Evolutionary conservation across 805 yeast species (phyloP).

Genomic region (Candida krabiensis): DNA sequence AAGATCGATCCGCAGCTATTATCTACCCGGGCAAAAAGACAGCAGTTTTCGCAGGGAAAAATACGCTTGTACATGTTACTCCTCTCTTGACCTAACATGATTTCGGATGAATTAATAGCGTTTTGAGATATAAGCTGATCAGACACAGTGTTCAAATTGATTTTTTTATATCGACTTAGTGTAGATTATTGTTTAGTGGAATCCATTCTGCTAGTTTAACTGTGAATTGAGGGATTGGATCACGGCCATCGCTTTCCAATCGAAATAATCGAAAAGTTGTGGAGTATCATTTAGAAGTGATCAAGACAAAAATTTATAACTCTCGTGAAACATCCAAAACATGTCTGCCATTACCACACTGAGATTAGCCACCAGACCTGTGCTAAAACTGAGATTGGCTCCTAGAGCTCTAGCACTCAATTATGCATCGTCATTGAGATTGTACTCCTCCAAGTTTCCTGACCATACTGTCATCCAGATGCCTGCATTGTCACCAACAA

Average conservation of each 20-base stretch:
- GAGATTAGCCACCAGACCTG: slow-evolving; percentile 32
- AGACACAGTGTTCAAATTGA: too few species aligned
- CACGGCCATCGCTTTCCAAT: too few species aligned
- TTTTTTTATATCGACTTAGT: background rate
- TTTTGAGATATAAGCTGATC: too few species aligned
- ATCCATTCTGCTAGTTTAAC: too few species aligned
- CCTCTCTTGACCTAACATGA: background rate
- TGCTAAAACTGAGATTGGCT: slow-evolving; percentile 16
- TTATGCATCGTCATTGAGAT: slow-evolving; percentile 18
- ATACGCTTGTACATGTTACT: background rate
- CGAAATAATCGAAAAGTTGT: background rate
- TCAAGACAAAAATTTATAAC: too few species aligned
- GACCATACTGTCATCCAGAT: slow-evolving; percentile 83
- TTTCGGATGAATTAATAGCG: background rate
- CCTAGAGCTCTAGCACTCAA: slow-evolving; percentile 13
- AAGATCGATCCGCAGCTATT: slow-evolving; percentile 21
- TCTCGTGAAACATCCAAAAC: too few species aligned
- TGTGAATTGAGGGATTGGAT: slow-evolving; percentile 1
- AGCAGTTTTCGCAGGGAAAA: slow-evolving; percentile 8
- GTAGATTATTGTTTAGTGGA: background rate
- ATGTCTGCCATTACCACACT: slow-evolving; percentile 36
- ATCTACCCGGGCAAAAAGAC: slow-evolving; percentile 11
- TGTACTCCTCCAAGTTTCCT: slow-evolving; percentile 33
- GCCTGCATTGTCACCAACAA: slow-evolving; percentile 99
- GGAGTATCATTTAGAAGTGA: too few species aligned